Conservation (phyloP, 306 rosid species). For the Arachis hypogaea region DNA sequence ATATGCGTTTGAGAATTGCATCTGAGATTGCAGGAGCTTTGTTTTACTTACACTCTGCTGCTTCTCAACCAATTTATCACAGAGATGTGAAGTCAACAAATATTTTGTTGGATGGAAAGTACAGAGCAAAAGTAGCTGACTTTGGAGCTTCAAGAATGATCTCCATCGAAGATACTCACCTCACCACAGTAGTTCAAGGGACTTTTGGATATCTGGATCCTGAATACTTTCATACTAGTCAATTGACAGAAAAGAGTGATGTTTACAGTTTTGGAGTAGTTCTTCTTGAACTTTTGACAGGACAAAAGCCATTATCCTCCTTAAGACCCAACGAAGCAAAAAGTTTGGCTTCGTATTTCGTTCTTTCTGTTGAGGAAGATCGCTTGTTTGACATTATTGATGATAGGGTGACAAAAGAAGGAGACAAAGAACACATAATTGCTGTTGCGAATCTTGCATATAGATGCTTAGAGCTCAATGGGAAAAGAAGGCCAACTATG, state of each 20-base stretch:
- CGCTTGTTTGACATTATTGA: conserved; percentile 45
- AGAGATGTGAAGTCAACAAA: conserved; percentile 46
- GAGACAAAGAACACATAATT: conserved; percentile 34
- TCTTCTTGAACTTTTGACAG: conserved; percentile 38
- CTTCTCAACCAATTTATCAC: conserved; percentile 45
- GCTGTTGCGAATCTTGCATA: conserved; percentile 49
- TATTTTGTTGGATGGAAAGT: conserved; percentile 37
- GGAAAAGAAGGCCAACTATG: conserved; percentile 60
- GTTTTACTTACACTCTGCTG: conserved; percentile 40
- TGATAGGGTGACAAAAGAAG: conserved; percentile 37
- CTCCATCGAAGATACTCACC: conserved; percentile 41
- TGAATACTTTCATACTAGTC: conserved; percentile 43
- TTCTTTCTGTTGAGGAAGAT: conserved; percentile 25
- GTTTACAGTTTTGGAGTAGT: conserved; percentile 43
- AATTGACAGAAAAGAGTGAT: conserved; percentile 46
- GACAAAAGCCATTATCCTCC: conserved; percentile 34
- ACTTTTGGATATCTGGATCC: conserved; percentile 47
- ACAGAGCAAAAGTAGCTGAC: conserved; percentile 41
- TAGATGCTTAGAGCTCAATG: conserved; percentile 50
- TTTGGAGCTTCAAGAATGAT: conserved; percentile 41
- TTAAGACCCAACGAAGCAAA: neutral
- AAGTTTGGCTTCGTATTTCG: conserved; percentile 47
- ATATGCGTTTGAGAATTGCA: conserved; percentile 41
- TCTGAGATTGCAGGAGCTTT: conserved; percentile 38
- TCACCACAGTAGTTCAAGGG: conserved; percentile 39